These are phyloP conservation scores for Forsythia viridissima DNA, from an alignment of 257 asterid species.

Conservation along the genomic window DNA sequence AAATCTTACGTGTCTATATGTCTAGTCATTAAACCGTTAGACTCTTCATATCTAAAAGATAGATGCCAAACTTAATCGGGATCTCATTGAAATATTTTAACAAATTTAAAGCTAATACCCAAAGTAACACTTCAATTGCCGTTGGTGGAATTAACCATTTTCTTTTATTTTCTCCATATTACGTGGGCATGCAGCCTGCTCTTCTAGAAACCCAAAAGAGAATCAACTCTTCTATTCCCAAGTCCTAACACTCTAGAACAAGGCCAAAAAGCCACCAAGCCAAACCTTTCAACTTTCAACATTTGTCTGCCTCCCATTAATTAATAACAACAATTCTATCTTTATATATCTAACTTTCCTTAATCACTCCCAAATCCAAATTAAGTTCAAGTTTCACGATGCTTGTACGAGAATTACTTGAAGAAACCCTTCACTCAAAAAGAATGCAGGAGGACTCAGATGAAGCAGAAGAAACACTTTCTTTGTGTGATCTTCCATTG, in stretches of 20 bases:
- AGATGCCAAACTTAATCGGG: too few species aligned
- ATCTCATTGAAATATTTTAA: too few species aligned
- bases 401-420: constrained; percentile 29
- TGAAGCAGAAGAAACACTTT: constrained; percentile 63
- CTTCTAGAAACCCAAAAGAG: constrained; percentile 33
- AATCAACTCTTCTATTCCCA: constrained; percentile 1
- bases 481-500: constrained; percentile 62
- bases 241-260: constrained; percentile 27
- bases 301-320: constrained; percentile 25
- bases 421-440: constrained; percentile 19
- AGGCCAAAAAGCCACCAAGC: constrained; percentile 21
- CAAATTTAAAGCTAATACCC: too few species aligned
- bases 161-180: too few species aligned
- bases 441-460: constrained; percentile 29
- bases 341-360: constrained; percentile 15
- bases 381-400: constrained; percentile 1
- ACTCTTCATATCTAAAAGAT: too few species aligned
- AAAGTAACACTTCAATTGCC: too few species aligned
- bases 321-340: neutral
- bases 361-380: neutral
- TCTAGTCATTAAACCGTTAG: too few species aligned
- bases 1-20: too few species aligned
- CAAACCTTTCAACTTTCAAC: constrained; percentile 34
- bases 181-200: constrained; percentile 17
- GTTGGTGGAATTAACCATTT: neutral